These are phyloP conservation scores for Lolium multiflorum DNA, from an alignment of 176 grass and related monocot species.

Conservation along the genomic window DNA sequence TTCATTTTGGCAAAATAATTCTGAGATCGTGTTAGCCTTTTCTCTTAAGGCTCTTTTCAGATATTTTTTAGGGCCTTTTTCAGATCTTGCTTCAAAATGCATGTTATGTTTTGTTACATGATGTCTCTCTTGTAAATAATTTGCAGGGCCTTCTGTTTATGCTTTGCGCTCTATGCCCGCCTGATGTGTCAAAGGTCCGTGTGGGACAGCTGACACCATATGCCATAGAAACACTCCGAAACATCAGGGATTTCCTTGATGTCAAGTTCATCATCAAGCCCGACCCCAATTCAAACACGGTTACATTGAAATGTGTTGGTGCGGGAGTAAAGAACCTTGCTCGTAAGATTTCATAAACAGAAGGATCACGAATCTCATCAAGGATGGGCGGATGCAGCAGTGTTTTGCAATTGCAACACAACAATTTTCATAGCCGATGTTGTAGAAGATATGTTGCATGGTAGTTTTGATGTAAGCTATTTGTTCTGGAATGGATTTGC, in stretches of 20 bases:
- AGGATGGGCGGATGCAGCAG: slow-evolving; percentile 3
- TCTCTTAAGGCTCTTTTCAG: not conserved
- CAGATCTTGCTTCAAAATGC: not conserved
- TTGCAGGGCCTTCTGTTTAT: slow-evolving; percentile 85
- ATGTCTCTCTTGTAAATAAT: slow-evolving; percentile 34
- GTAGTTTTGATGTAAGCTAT: slow-evolving; percentile 13
- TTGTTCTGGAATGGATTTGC: slow-evolving; percentile 17
- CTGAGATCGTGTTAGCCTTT: not conserved
- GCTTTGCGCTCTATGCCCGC: slow-evolving; percentile 79
- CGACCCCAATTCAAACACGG: slow-evolving; percentile 65
- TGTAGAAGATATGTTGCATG: not conserved
- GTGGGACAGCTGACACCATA: slow-evolving; percentile 81
- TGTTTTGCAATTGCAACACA: slow-evolving; percentile 24
- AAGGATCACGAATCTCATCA: not conserved
- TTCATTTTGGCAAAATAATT: not conserved
- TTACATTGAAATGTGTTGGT: slow-evolving; percentile 88
- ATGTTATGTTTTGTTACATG: not conserved
- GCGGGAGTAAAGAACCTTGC: slow-evolving; percentile 78
- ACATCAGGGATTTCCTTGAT: slow-evolving; percentile 85
- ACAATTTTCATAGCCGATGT: not conserved
- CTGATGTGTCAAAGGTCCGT: slow-evolving; percentile 77
- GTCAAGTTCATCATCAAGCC: slow-evolving; percentile 85
- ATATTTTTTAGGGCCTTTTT: too few species aligned
- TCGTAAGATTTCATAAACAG: slow-evolving; percentile 67
- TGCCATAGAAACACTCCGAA: slow-evolving; percentile 78